Base-by-base conservation (phyloP, 208 protist genomes). In the Trypanosoma caninum region DNA sequence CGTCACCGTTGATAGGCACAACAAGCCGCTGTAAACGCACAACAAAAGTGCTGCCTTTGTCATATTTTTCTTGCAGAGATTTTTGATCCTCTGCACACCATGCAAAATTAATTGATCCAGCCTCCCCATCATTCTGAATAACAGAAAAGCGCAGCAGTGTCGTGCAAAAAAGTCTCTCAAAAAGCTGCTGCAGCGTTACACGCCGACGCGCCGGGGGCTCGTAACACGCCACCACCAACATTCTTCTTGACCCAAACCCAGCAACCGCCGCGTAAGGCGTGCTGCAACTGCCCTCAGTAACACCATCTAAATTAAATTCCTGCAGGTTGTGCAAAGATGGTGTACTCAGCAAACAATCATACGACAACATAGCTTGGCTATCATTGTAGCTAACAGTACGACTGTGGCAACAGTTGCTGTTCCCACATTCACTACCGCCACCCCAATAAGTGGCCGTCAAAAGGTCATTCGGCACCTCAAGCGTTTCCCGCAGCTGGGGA, bases 211-310 rank as follows among this genome's bases (percentile, higher is more conserved):
- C 18, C 3, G 65, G 33, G 3, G 77, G 74, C 62, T 89, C 86
- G 53, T 93, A 87, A 34, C 57, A 75, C 18, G 75, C 69, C 25
- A 93, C 57, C 13, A 93, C 65, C 14, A 78, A 61, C 68, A 93
- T 76, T 10, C 71, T 70, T 4, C 80, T 69, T 1, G 72, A 47
- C 10, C 82, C 78, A 35, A 63, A 63, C 35, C 78, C 74, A 28
- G 74, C 66, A 9, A 80, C 51, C 2, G 75, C 76, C 1, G 74
- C 75, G 52, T 84, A 89, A 0, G 73, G 59, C n/a, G 35, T 37
- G 27, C 54, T 59, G 13, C 9, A 9, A 22, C 31, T 27, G 41
- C 3, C 14, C 16, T 22, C 20, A 48, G 38, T 55, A 53, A n/a
- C n/a, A n/a, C n/a, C n/a, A n/a, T n/a, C n/a, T n/a, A n/a, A n/a